Base-by-base conservation (phyloP, 2,329 filamentous ascomycete species). In the Xylariales sp. region DNA sequence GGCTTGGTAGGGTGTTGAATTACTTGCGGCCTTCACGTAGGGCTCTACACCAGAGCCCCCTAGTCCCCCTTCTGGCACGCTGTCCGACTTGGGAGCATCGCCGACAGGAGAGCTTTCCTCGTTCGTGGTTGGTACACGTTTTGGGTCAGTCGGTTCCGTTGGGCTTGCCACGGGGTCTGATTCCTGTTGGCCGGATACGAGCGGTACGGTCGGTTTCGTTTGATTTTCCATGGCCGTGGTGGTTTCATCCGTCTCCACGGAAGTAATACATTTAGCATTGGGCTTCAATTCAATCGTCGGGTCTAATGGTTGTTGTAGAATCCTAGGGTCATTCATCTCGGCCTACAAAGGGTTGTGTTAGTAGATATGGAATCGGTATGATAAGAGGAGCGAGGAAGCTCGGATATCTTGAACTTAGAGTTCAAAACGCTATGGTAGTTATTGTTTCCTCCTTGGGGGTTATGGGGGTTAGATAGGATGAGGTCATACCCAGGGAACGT, bases 261-360 rank as follows among this genome's bases (percentile, higher is more conserved):
- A 36, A 9, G 48, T 46, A 30, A 49, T 39, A 6, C 28, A 49
- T 16, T 62, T 30, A 16, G 62, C n/a, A 53, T 32, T 58, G 12
- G 61, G 23, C 7, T 68, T 65, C 39, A 41, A 18, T 34, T 49
- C 53, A 8, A 49, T 55, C 1, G 69, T 69, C 7, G 34, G 28
- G 18, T 73, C 66, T 3, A 77, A 41, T n/a, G 78, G 79, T 68
- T 81, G 78, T 63, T 83, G 85, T 16, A 93, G 77, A 68, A 95
- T 81, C 72, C 89, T 90, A 0, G 91, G 86, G 46, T 93, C 90
- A 45, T 89, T 85, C 75, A 96, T 83, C 28, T 93, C 89, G 2
- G 77, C 76, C 69, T 71, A 49, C 1, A 32, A 50, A 10, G 49
- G 9, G 3, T 34, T 30, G 9, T 28, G 34, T 71, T 43, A 69